Base-by-base conservation (phyloP, 352 stramenopile genomes). In the Hyphochytrium catenoides region DNA sequence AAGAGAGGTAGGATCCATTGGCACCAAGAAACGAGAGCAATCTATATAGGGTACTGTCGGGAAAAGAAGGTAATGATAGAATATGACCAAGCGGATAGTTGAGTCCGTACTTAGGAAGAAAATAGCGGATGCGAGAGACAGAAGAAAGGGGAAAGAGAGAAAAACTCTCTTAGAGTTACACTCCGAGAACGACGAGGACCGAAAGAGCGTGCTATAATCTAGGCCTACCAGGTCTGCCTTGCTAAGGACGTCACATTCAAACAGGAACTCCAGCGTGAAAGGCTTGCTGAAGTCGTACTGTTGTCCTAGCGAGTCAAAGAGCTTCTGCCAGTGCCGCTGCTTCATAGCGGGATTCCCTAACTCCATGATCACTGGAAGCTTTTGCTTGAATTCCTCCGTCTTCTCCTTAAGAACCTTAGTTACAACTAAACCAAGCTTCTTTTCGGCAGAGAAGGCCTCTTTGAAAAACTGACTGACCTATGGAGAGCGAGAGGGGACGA, bases 271-370 rank as follows among this genome's bases (percentile, higher is more conserved):
- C 1, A 91, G 54, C 11, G 66, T 84, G 33, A 91, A 89, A 15
- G 70, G 28, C 36, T 88, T 79, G 0, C 76, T 74, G 15, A 71
- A 69, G 36, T 85, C 84, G 62, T 67, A 88, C 15, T 70, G 66
- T 41, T 85, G 70, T 3, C 71, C 59, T 16, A 86, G 42, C 8
- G 68, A 59, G 43, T 90, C 81, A 48, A 91, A 89, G 21, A 95
- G 89, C 46, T 82, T 75, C 36, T 90, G 69, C 83, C 83, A 95
- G 52, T 95, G 83, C 1, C 82, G 72, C 30, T 90, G 76, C 52
- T 93, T 89, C 52, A 95, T 82, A 4, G 59, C 52, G 0, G 71
- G 65, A 31, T 88, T 91, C 3, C 82, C 70, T 8, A 95, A 57
- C 31, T 93, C 77, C 8, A 89, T 50, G 26, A 95, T 70, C 2